Percentiles rank a stretch among this genome's conserved stretches.
These are phyloP conservation scores for Alternaria viburni DNA, from an alignment of 2,329 filamentous ascomycete species.

Conservation along the genomic window DNA sequence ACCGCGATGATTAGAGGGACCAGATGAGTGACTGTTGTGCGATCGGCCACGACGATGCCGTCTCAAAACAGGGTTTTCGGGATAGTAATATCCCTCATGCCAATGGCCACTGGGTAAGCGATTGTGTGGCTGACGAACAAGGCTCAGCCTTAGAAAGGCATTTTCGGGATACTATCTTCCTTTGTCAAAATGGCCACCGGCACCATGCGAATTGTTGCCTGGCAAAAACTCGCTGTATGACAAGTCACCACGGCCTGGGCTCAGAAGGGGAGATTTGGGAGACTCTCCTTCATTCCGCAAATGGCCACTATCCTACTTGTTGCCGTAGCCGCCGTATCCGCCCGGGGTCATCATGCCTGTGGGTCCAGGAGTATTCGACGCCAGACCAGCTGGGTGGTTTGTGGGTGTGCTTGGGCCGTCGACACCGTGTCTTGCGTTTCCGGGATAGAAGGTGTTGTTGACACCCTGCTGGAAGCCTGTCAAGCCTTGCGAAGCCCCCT, in stretches of 20 bases:
- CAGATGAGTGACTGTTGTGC: background rate
- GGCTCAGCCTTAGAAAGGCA: background rate
- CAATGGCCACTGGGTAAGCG: background rate
- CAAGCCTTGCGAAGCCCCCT: conserved; percentile 42
- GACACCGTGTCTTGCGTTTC: conserved; percentile 46
- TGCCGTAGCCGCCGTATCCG: conserved; percentile 44
- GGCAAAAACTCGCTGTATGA: background rate
- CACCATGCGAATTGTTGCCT: background rate
- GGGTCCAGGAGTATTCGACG: conserved; percentile 57
- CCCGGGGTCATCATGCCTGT: conserved; percentile 73
- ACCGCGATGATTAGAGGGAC: background rate
- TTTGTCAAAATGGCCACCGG: background rate
- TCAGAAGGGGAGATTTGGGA: background rate
- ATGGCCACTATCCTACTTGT: conserved; percentile 32
- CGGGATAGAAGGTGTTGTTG: conserved; percentile 50
- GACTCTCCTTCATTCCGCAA: background rate
- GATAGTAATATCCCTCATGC: background rate
- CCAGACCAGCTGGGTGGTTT: conserved; percentile 59
- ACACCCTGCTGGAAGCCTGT: conserved; percentile 40
- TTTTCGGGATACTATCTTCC: background rate
- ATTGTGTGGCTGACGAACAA: background rate
- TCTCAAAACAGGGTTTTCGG: background rate
- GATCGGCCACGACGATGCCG: background rate
- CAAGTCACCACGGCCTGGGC: background rate
- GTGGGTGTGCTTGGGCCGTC: conserved; percentile 73